These are phyloP conservation scores for Nidula niveotomentosa DNA, from an alignment of 1,284 basidiomycete species.

Conservation along the genomic window DNA sequence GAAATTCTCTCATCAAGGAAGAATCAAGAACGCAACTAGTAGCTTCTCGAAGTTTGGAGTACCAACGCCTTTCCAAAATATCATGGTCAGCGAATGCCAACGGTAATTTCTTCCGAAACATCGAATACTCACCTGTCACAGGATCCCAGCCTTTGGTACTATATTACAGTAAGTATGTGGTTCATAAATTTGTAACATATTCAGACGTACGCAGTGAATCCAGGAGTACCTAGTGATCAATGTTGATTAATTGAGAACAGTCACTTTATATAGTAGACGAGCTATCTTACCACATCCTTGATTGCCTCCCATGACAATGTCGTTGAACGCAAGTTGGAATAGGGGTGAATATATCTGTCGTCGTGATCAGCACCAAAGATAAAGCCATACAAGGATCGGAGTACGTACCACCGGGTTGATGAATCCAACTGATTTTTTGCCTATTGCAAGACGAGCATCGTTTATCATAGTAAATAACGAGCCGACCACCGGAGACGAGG, in stretches of 20 bases:
- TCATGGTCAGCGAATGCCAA: background rate
- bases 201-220: slow-evolving; percentile 33
- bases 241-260: background rate
- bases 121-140: slow-evolving; percentile 27
- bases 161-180: background rate
- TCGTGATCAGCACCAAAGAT: background rate
- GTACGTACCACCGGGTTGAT: slow-evolving; percentile 35
- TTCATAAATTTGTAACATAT: background rate
- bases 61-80: slow-evolving; percentile 24
- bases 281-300: slow-evolving; percentile 36
- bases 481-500: slow-evolving; percentile 37
- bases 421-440: slow-evolving; percentile 40
- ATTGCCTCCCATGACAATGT: slow-evolving; percentile 47
- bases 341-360: slow-evolving; percentile 35
- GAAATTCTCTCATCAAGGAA: slow-evolving; percentile 14
- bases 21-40: slow-evolving; percentile 18
- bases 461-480: slow-evolving; percentile 47
- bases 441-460: slow-evolving; percentile 38
- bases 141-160: slow-evolving; percentile 40
- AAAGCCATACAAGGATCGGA: background rate
- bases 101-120: background rate
- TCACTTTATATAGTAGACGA: background rate
- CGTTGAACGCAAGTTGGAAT: slow-evolving; percentile 42
- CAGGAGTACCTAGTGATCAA: slow-evolving; percentile 16
- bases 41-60: slow-evolving; percentile 25